Evolutionary conservation across 1,284 basidiomycete species (phyloP), one percentile per base, ranked within the genome.

Genomic region (Exobasidium cylindrosporum): DNA sequence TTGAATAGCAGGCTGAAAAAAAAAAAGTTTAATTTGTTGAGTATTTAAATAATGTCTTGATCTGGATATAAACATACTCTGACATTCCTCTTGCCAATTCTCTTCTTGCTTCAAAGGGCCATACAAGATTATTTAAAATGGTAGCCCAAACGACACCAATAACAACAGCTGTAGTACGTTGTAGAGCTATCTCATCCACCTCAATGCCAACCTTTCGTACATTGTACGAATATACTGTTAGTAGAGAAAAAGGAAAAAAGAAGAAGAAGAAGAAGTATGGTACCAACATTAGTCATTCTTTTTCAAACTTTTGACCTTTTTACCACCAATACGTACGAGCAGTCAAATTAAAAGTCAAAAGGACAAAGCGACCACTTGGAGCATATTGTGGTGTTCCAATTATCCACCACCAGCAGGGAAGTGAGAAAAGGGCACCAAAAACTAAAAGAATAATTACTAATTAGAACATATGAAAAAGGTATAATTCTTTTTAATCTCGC

Each of bases 381-480:
- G 74, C 74, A 17, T 63, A 63, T 60, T 72, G 70, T 24, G 74
- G 81, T 68, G 87, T 87, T 0, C 87, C 86, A 14, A 93, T 84
- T 70, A 94, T 92, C 75, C 89, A 88, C 80, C 91, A 93, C 82
- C 96, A 97, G 81, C 94, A 97, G 1, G 94, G 94, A 2, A 96
- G 83, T 0, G 92, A 93, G 79, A 92, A 95, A 66, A 96, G 83
- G 77, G 91, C 89, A 0, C 95, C 94, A 65, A 93, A 89, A 44
- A 91, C n/a, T n/a, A 40, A 10, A 7, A 40, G 35, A n/a, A n/a
- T n/a, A n/a, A n/a, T n/a, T n/a, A n/a, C n/a, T n/a, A n/a, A n/a
- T n/a, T n/a, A n/a, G n/a, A n/a, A n/a, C n/a, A n/a, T n/a, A n/a
- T n/a, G n/a, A n/a, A n/a, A n/a, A n/a, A n/a, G n/a, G n/a, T n/a